These are phyloP conservation scores for Ulmus americana DNA, from an alignment of 331 rosid species.

Conservation along the genomic window DNA sequence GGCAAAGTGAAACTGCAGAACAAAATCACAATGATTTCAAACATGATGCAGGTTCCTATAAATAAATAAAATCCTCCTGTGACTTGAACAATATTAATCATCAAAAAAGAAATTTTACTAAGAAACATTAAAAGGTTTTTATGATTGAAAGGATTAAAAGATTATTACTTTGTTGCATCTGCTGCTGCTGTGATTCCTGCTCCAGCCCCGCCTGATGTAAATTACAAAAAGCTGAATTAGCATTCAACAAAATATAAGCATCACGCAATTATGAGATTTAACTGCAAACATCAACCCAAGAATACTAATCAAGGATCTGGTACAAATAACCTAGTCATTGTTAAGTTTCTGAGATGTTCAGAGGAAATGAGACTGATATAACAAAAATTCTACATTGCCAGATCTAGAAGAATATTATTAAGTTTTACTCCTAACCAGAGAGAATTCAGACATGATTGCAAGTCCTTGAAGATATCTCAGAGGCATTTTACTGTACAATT, in stretches of 20 bases:
- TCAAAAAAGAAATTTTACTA: neutral
- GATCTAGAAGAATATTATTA: constrained; percentile 4
- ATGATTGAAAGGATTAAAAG: constrained; percentile 1
- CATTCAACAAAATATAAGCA: constrained; percentile 9
- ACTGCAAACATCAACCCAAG: neutral
- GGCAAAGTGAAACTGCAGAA: neutral
- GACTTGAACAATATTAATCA: no score
- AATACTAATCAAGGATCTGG: constrained; percentile 2
- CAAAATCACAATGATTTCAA: neutral
- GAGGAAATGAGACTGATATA: neutral
- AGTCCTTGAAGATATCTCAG: neutral
- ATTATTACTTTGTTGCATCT: constrained; percentile 83
- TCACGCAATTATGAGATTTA: neutral
- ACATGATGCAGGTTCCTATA: neutral
- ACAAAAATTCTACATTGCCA: neutral
- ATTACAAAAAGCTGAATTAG: constrained; percentile 29
- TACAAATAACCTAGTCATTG: neutral
- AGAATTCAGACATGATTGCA: neutral
- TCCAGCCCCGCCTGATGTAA: constrained; percentile 61
- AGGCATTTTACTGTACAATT: neutral
- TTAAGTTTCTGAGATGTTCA: neutral
- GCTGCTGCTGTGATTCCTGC: constrained; percentile 47
- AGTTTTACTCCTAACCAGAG: neutral
- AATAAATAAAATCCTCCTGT: neutral
- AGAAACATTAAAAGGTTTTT: neutral